phyloP scores from a whole-genome alignment of 2,329 filamentous ascomycete genomes.

The Macrophomina tecta region DNA sequence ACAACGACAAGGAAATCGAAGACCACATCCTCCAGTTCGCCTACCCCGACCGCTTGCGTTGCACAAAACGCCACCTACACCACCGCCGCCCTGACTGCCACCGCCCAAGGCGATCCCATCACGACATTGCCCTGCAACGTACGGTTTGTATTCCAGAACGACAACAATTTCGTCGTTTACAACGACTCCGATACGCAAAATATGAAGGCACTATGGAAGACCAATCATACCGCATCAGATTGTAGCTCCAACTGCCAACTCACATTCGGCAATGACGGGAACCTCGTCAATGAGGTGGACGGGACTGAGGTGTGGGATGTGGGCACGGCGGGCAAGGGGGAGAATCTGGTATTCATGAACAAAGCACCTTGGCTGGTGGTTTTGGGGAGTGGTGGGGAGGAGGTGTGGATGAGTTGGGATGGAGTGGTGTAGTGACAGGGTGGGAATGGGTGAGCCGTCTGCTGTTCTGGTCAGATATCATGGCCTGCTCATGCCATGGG shows the following conservation, averaged over 20 bases:
- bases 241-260: neutral
- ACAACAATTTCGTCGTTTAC: constrained; percentile 16
- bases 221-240: neutral
- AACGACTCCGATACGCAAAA: neutral
- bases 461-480: too few relatives aligned
- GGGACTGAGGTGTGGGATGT: neutral
- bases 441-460: neutral
- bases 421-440: neutral
- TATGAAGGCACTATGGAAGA: neutral
- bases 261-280: neutral
- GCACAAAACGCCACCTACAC: neutral
- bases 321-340: neutral
- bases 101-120: neutral
- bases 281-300: constrained; percentile 1
- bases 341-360: constrained; percentile 7
- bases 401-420: neutral
- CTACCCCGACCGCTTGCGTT: neutral
- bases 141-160: constrained; percentile 6
- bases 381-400: neutral
- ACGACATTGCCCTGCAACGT: neutral
- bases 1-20: neutral
- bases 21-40: neutral
- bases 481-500: too few relatives aligned
- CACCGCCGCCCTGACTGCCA: neutral
- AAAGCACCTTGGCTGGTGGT: neutral